A percentile compares a stretch with the other conserved stretches of the same genome.
phyloP scores from a whole-genome alignment of 2,329 filamentous ascomycete species.

The Raffaelea ambrosiae region DNA sequence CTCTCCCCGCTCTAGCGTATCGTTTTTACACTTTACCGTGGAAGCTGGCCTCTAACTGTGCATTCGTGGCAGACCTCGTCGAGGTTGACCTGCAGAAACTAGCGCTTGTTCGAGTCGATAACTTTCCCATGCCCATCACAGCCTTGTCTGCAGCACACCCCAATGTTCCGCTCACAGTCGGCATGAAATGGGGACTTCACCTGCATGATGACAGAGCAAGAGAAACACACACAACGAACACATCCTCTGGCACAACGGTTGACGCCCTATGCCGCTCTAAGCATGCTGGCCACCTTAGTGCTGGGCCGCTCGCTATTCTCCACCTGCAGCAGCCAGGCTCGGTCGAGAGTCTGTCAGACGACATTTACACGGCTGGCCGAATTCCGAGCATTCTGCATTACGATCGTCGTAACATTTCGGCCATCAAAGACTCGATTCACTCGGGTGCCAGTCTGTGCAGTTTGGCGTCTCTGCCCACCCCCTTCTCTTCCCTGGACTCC shows the following conservation, averaged over 20 bases:
- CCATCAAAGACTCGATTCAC: slow-evolving; percentile 68
- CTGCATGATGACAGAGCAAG: slow-evolving; percentile 55
- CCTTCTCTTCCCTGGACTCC: slow-evolving; percentile 54
- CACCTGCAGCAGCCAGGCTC: slow-evolving; percentile 57
- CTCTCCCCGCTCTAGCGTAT: background rate
- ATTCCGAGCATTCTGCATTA: slow-evolving; percentile 87
- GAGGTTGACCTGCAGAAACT: slow-evolving; percentile 75
- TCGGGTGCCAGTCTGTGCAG: slow-evolving; percentile 74
- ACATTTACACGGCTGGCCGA: slow-evolving; percentile 82
- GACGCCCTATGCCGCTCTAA: slow-evolving; percentile 36
- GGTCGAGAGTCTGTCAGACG: slow-evolving; percentile 50
- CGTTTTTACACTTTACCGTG: background rate
- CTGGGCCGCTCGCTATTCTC: slow-evolving; percentile 73
- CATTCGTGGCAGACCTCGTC: slow-evolving; percentile 49
- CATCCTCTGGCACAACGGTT: too few species aligned
- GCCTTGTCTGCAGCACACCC: slow-evolving; percentile 64
- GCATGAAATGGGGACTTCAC: slow-evolving; percentile 72
- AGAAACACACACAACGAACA: too few species aligned
- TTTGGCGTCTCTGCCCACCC: slow-evolving; percentile 60
- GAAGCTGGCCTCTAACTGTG: too few species aligned
- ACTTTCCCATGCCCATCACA: slow-evolving; percentile 76
- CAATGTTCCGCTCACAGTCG: slow-evolving; percentile 69
- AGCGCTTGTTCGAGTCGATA: slow-evolving; percentile 57
- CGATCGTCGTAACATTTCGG: slow-evolving; percentile 77
- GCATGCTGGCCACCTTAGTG: slow-evolving; percentile 68